Evolutionary conservation across 768 basidiomycete species (phyloP), one percentile per base, ranked within the genome.

Genomic region (Xerocomus spinulosus): DNA sequence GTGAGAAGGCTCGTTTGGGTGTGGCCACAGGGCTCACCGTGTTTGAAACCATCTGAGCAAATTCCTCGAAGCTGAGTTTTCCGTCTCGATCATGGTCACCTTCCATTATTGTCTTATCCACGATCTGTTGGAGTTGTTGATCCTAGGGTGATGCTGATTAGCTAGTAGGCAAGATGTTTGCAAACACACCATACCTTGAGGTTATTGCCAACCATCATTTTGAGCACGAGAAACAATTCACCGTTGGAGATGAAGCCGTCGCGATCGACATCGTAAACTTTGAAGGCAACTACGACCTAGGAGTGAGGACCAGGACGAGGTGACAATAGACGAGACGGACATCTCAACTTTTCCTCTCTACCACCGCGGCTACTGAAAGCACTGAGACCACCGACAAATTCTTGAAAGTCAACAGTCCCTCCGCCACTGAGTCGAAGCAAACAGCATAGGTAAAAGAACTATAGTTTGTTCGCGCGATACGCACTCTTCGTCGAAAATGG

Each of bases 141-240:
- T 99, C 96, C 92, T 95, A 64, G 30, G 5, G 5, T 13, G 12
- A n/a, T 1, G 10, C 41, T 10, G 15, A 20, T 42, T 10, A 18
- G 24, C 6, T 2, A 28, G 18, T 24, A 8, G n/a, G 24, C 13
- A 23, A 18, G 34, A 37, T 7, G 30, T 13, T 39, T 14, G 30
- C 8, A 24, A 30, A 37, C 51, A 18, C 6, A 23, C 48, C 68
- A 50, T 40, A 92, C 92, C 78, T 99, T 99, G 60, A 99, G 74
- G 69, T 99, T 99, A 68, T 88, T 97, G 28, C 96, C 96, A 42
- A 98, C 96, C 96, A 99, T 99, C 92, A 98, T 98, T 79, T 99
- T 99, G 55, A 99, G 74, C 32, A 99, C 96, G 39, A 99, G 73
- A 74, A 97, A 99, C 25, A 99, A 81, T 70, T 99, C 96, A 47